These are phyloP conservation scores for Combretum micranthum DNA, from an alignment of 345 rosid species.

Conservation along the genomic window DNA sequence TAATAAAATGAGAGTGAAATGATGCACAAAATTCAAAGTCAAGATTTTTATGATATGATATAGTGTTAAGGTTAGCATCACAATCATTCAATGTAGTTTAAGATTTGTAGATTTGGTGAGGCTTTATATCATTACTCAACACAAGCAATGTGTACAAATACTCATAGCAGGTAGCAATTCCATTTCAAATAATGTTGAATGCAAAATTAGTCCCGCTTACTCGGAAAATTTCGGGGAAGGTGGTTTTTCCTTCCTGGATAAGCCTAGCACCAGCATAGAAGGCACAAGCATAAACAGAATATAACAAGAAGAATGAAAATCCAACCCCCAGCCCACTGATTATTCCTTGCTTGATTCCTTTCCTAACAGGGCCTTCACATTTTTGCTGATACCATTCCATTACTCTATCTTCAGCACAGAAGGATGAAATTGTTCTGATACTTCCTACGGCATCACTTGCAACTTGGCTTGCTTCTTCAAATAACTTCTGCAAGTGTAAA, in stretches of 20 bases:
- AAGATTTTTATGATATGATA: no score
- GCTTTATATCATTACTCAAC: no score
- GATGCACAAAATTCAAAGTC: no score
- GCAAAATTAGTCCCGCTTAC: conserved; percentile 1
- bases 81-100: no score
- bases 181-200: neutral
- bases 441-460: conserved; percentile 10
- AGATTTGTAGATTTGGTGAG: no score
- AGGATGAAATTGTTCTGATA: conserved; percentile 15
- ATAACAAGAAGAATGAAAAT: conserved; percentile 22
- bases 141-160: no score
- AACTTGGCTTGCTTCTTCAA: conserved; percentile 12
- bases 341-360: conserved; percentile 26
- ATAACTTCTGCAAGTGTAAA: conserved; percentile 11
- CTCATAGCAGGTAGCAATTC: neutral
- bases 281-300: conserved; percentile 17
- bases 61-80: no score
- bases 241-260: conserved; percentile 17
- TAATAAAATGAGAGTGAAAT: no score
- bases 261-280: conserved; percentile 35
- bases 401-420: conserved; percentile 15
- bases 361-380: conserved; percentile 25
- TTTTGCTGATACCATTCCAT: conserved; percentile 14
- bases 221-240: conserved; percentile 27
- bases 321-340: conserved; percentile 32